Evolutionary conservation across 768 basidiomycete species (phyloP).

Genomic region (Tephrocybe sp.): DNA sequence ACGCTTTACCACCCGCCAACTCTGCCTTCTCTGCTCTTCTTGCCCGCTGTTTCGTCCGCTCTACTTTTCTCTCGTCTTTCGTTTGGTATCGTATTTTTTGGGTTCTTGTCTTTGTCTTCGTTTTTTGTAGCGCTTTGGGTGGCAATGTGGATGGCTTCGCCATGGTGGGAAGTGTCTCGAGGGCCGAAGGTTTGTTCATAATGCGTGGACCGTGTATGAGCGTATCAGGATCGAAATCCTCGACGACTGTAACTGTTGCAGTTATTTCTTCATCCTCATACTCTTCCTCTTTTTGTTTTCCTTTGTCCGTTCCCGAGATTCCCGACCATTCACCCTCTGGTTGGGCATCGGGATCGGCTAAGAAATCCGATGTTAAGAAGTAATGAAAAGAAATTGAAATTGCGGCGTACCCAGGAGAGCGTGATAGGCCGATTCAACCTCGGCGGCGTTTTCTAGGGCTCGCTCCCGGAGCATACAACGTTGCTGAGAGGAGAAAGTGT

Average conservation of each 20-base stretch:
- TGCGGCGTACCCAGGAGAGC: constrained; percentile 40
- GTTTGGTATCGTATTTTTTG: constrained; percentile 69
- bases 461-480: constrained; percentile 75
- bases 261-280: constrained; percentile 84
- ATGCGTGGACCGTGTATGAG: constrained; percentile 49
- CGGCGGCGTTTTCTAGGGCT: constrained; percentile 74
- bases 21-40: constrained; percentile 73
- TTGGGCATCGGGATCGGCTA: constrained; percentile 31
- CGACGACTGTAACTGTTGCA: constrained; percentile 88
- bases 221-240: constrained; percentile 82
- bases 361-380: constrained; percentile 12
- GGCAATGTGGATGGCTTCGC: constrained; percentile 6
- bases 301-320: constrained; percentile 32
- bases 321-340: constrained; percentile 53
- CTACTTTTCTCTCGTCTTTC: constrained; percentile 60
- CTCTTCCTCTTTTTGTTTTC: constrained; percentile 57
- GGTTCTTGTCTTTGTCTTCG: constrained; percentile 30
- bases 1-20: constrained; percentile 63
- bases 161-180: neutral
- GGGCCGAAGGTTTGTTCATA: neutral
- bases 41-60: constrained; percentile 61
- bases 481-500: constrained; percentile 48
- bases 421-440: constrained; percentile 76
- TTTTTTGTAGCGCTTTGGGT: constrained; percentile 16
- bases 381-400: neutral